Evolutionary conservation across 768 basidiomycete species (phyloP), one percentile per base, ranked within the genome.

Genomic region (Boletus patriciae): DNA sequence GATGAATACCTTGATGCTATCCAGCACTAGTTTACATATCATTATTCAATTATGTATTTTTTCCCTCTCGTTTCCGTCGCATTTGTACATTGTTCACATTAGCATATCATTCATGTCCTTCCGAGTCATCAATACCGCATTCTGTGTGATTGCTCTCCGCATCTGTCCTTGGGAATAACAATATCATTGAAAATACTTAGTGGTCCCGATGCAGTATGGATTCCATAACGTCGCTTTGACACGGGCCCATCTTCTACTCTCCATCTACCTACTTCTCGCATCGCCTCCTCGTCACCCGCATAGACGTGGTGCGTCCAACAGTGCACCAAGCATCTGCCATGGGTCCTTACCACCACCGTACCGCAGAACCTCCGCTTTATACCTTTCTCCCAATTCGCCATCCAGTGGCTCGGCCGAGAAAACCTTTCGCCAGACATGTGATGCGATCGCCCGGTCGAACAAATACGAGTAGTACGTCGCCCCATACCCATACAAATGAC

Each of bases 391-490:
- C 3, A 81, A 77, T 36, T 81, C 81, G 16, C 96, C 76, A 52
- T 79, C 78, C 16, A 98, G 71, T 0, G 92, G 90, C 43, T 90
- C 78, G 0, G 62, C 58, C 10, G 77, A 74, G 65, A 98, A 98
- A 0, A 96, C 75, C 12, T 83, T 80, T 11, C 76, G 72, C 90
- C 92, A 99, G 0, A 98, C 87, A n/a, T 89, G 82, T 6, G 90
- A 90, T 0, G 97, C 96, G 57, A 99, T 97, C 5, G 94, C 94
- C 6, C 95, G 85, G 62, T 98, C 97, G 62, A 99, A 95, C 13
- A 98, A 80, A 68, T 99, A 99, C 4, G 94, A 94, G 66, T 99
- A 99, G 70, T n/a, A n/a, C n/a, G n/a, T 97, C 13, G 96, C 94
- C 6, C 96, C 95, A 64, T 99, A 99, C 3, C 95, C 94, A 66